Percentiles rank a stretch among this genome's conserved stretches.
Conservation (phyloP, 495 filamentous ascomycete species). For the Eremomyces bilateralis region DNA sequence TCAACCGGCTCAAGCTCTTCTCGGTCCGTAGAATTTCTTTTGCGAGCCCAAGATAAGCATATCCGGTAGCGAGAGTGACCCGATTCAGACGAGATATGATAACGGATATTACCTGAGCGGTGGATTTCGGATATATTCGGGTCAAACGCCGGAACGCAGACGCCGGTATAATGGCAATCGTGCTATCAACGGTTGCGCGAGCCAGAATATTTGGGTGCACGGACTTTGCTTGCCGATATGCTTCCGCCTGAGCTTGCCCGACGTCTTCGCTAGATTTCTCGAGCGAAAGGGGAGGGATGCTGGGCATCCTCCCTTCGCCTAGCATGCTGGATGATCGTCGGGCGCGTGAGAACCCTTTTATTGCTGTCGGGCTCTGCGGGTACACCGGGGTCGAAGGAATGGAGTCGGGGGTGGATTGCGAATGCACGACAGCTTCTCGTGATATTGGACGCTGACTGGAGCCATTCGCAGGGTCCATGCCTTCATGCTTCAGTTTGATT, state of each 20-base stretch:
- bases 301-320: constrained; percentile 15
- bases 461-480: constrained; percentile 29
- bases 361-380: constrained; percentile 2
- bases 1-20: constrained; percentile 76
- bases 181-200: constrained; percentile 89
- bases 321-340: not conserved
- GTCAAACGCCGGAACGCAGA: constrained; percentile 87
- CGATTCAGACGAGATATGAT: constrained; percentile 85
- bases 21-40: constrained; percentile 82
- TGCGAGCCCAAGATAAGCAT: constrained; percentile 80
- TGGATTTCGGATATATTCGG: constrained; percentile 86
- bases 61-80: constrained; percentile 82
- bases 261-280: constrained; percentile 18
- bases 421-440: too few relatives aligned
- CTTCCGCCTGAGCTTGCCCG: constrained; percentile 3
- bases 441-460: too few relatives aligned
- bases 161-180: constrained; percentile 93
- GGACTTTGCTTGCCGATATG: constrained; percentile 29
- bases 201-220: constrained; percentile 94
- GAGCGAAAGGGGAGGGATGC: constrained; percentile 55
- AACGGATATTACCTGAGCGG: constrained; percentile 92
- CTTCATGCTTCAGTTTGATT: constrained; percentile 48
- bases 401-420: constrained; percentile 4
- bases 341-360: too few relatives aligned
- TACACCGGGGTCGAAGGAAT: constrained; percentile 2